These are phyloP conservation scores for Penicillium ochrochloron DNA, from an alignment of 495 filamentous ascomycete species.

Conservation along the genomic window DNA sequence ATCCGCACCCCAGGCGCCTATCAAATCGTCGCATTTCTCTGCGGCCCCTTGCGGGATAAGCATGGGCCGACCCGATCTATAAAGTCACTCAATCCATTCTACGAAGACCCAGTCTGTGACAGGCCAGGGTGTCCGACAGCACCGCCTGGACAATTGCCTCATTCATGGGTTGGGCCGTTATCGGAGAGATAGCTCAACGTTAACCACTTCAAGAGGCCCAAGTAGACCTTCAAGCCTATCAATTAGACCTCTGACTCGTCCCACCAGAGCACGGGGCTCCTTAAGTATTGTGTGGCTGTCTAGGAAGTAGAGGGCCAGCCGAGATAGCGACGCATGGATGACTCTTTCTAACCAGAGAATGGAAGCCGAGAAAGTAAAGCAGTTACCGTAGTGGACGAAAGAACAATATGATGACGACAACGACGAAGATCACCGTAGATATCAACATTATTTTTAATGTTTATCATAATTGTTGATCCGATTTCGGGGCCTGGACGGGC, in stretches of 20 bases:
- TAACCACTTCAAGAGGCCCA: neutral
- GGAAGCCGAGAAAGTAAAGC: neutral
- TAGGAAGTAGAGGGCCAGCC: neutral
- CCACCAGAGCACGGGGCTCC: neutral
- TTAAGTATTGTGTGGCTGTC: conserved; percentile 3
- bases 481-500: neutral
- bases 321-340: neutral
- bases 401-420: neutral
- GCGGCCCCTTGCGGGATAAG: conserved; percentile 11
- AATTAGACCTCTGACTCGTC: neutral
- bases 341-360: neutral
- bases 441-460: neutral
- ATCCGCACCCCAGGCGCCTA: conserved; percentile 3
- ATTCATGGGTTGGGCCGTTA: neutral
- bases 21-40: conserved; percentile 13
- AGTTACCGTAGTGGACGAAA: neutral
- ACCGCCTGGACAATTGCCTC: neutral
- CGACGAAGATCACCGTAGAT: neutral
- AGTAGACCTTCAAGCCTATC: neutral
- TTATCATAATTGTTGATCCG: neutral
- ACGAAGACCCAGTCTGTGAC: neutral
- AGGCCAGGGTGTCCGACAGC: neutral
- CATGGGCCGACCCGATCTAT: conserved; percentile 9
- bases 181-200: conserved; percentile 1
- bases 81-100: neutral